Base-by-base conservation (phyloP, 1,284 basidiomycete species). In the Cryptococcus sp. region DNA sequence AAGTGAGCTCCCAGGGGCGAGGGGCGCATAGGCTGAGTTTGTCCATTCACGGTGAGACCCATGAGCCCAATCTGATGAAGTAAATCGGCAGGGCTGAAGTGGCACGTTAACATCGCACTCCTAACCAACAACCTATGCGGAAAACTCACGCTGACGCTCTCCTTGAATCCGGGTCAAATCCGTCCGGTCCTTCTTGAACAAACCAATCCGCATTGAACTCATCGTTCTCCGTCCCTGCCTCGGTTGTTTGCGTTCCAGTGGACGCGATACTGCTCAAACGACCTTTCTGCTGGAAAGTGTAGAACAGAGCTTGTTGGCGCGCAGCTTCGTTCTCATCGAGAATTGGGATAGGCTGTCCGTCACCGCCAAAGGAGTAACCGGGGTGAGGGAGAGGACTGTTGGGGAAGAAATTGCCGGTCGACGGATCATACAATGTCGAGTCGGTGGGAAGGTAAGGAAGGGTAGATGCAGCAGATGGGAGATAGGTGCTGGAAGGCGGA, bases 301-400 rank as follows among this genome's bases (percentile, higher is more conserved):
- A 52, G 53, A 57, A 72, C 26, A 69, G 41, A 47, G 67, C 63
- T 19, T 68, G 66, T 37, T 52, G 53, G 29, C 52, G 50, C 26
- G 45, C 46, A 17, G 47, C 52, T 52, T 61, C 58, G 22, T 63
- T 63, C 19, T 62, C 59, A 23, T 50, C 29, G 16, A 56, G 23
- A 5, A 55, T 48, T 1, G 49, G 48, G 26, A 43, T 11, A n/a
- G 46, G 22, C 46, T 26, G 19, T 25, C 19, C 22, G 29, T 48
- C 53, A n/a, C 46, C 59, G n/a, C 74, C 74, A 55, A 76, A 76
- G 10, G 73, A 70, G 63, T 74, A 76, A 3, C 58, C 44, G 8
- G 74, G 74, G 54, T 72, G 72, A 7, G 74, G 74, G 19, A 71
- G 52, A 1, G 74, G 70, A 11, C 66, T 67, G 56, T 67, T 67